phyloP scores from a whole-genome alignment of 129 eudicot species.

The Chrysanthemum makinoi region DNA sequence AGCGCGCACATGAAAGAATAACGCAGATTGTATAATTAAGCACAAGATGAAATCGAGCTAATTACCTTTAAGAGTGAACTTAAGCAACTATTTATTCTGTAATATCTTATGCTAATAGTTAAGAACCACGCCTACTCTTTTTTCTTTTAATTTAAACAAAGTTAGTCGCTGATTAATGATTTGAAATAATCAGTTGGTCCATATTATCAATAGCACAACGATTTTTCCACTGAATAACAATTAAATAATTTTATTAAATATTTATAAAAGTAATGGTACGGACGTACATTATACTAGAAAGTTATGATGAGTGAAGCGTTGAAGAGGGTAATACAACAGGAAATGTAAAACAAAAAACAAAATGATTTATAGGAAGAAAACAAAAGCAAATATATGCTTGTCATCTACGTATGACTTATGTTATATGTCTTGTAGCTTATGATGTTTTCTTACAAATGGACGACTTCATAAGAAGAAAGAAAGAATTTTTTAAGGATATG shows the following conservation, averaged over 20 bases:
- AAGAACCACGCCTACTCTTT: too few relatives aligned
- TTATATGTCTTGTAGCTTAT: conserved; percentile 19
- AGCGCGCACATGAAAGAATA: too few relatives aligned
- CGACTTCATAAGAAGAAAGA: not conserved
- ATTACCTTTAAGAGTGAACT: too few relatives aligned
- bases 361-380: conserved; percentile 27
- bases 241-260: not conserved
- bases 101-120: too few relatives aligned
- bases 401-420: conserved; percentile 6
- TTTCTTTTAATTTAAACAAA: too few relatives aligned
- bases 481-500: not conserved
- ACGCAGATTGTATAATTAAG: too few relatives aligned
- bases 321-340: not conserved
- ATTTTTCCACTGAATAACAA: not conserved
- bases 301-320: not conserved
- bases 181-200: too few relatives aligned
- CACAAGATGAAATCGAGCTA: too few relatives aligned
- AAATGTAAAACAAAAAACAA: conserved; percentile 10
- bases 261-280: not conserved
- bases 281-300: not conserved
- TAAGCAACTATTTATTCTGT: not conserved
- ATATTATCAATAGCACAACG: not conserved
- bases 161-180: too few relatives aligned
- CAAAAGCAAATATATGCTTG: conserved; percentile 13
- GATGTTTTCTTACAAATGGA: not conserved